These are phyloP conservation scores for Penicillium soppii DNA, from an alignment of 495 filamentous ascomycete species.

Conservation along the genomic window DNA sequence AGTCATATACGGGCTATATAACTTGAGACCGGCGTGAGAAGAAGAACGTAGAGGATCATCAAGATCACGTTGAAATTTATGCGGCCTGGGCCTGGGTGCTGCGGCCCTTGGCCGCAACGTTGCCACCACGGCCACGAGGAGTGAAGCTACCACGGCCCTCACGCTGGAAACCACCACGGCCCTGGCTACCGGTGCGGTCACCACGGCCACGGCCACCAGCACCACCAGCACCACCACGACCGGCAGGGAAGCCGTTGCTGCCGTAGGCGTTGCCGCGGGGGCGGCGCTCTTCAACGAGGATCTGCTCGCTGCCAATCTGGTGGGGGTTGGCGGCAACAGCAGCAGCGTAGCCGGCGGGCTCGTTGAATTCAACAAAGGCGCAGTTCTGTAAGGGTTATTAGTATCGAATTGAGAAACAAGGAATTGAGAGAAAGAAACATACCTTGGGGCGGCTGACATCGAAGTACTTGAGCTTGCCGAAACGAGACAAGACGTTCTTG, in stretches of 20 bases:
- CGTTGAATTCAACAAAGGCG: conserved; percentile 91
- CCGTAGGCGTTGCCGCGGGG: conserved; percentile 66
- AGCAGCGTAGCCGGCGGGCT: conserved; percentile 71
- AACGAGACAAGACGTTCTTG: conserved; percentile 60
- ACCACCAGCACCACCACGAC: conserved; percentile 53
- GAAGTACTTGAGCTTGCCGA: conserved; percentile 79
- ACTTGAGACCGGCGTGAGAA: conserved; percentile 8
- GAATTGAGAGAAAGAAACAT: conserved; percentile 26
- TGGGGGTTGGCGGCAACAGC: conserved; percentile 86
- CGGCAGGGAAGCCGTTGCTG: conserved; percentile 56
- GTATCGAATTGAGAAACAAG: neutral
- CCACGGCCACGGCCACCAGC: conserved; percentile 67
- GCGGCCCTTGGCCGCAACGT: conserved; percentile 47
- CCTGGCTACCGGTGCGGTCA: conserved; percentile 62
- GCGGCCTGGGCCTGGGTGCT: conserved; percentile 51
- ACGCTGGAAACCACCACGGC: conserved; percentile 67
- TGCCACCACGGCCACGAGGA: conserved; percentile 55
- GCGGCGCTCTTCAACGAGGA: conserved; percentile 86
- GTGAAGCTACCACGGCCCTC: conserved; percentile 58
- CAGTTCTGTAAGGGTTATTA: conserved; percentile 65
- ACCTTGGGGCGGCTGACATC: conserved; percentile 92
- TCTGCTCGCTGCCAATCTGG: conserved; percentile 72
- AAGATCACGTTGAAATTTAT: conserved; percentile 23
- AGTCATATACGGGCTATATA: neutral
- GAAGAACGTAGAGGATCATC: conserved; percentile 9